Base-by-base conservation (phyloP, 805 yeast genomes). In the Vanderwaltozyma verrucispora region DNA sequence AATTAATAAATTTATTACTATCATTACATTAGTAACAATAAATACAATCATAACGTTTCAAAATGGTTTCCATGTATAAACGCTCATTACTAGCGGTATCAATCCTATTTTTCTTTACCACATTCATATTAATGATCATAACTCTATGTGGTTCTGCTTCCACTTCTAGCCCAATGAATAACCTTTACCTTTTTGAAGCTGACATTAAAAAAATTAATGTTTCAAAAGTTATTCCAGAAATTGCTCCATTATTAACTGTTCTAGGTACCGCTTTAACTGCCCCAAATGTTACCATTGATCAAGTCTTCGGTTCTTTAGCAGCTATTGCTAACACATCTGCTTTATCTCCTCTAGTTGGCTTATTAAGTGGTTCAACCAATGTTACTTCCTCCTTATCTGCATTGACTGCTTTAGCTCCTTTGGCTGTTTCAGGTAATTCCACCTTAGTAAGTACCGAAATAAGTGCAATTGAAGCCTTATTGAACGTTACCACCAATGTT, bases 61-160 rank as follows among this genome's bases (percentile, higher is more conserved):
- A 14, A 13, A 30, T 31, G 35, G 11, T 31, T 11, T 31, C 31
- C 7, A 19, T 30, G 9, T 18, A 27, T 20, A 36, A 27, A 36
- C 35, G 35, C 21, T 12, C 32, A 4, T 36, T 29, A 25, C 17
- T 36, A 10, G 11, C 32, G 2, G 18, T 37, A 21, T 31, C 44
- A 23, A 28, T 45, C 17, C 42, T 59, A 11, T 52, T 56, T 34
- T 45, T 53, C 8, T 43, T 58, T 15, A 42, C 56, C 2, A 39
- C 56, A 9, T 48, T 58, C 28, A 38, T 59, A 18, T 38, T 56
- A 41, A 49, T 56, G 12, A 53, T 52, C 33, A 47, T 58, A 20
- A 52, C 57, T 23, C 54, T 54, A 5, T 54, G 59, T 5, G 64
- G 64, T 35, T 49, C 61, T 9, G 42, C 55, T 10, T 42, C 58